Evolutionary conservation across 352 stramenopile species (phyloP).

Genomic region (Lagenidium giganteum): DNA sequence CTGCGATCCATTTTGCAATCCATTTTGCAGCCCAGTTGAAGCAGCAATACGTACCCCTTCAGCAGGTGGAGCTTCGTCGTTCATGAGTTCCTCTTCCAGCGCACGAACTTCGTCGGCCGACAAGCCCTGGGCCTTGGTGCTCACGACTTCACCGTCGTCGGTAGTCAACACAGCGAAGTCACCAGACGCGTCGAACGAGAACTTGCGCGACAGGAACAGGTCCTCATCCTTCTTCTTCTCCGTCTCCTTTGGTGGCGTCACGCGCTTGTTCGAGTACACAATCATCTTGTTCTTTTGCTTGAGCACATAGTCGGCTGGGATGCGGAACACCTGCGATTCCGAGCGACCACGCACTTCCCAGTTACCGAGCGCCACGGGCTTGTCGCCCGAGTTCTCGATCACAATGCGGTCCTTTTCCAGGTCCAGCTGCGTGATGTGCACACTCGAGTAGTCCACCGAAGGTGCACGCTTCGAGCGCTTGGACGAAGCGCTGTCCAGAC

Average conservation of each 20-base stretch:
- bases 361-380: slow-evolving; percentile 45
- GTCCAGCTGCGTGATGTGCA: slow-evolving; percentile 63
- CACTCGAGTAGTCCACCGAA: slow-evolving; percentile 23
- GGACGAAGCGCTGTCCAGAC: slow-evolving; percentile 1
- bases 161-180: slow-evolving; percentile 67
- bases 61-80: slow-evolving; percentile 39
- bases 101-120: slow-evolving; percentile 51
- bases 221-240: slow-evolving; percentile 69
- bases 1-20: too few species aligned
- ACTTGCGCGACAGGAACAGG: slow-evolving; percentile 77
- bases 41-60: slow-evolving; percentile 58
- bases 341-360: slow-evolving; percentile 64
- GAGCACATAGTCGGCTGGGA: slow-evolving; percentile 66
- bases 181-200: slow-evolving; percentile 60
- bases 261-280: slow-evolving; percentile 76
- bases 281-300: slow-evolving; percentile 61
- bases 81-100: slow-evolving; percentile 46
- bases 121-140: slow-evolving; percentile 56
- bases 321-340: slow-evolving; percentile 63
- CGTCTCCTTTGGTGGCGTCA: slow-evolving; percentile 70
- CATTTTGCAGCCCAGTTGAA: too few species aligned
- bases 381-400: slow-evolving; percentile 65
- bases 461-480: slow-evolving; percentile 48
- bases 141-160: slow-evolving; percentile 61
- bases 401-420: slow-evolving; percentile 74